These are phyloP conservation scores for Talaromyces piceae DNA, from an alignment of 2,329 filamentous ascomycete genomes.

Conservation along the genomic window DNA sequence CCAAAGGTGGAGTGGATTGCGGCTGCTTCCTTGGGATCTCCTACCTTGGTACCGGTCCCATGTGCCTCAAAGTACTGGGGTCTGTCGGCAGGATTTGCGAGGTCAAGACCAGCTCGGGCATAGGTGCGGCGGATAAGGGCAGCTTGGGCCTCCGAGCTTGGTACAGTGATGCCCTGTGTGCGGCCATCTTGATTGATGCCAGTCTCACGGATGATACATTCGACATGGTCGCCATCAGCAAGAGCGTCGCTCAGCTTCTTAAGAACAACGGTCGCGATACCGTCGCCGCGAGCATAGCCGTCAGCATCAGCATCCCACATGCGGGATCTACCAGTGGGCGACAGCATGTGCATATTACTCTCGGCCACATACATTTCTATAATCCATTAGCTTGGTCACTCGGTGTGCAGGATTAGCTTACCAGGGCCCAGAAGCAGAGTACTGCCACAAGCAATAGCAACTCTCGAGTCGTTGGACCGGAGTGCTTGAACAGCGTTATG, in stretches of 20 bases:
- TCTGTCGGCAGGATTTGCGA: slow-evolving; percentile 6
- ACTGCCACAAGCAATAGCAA: slow-evolving; percentile 19
- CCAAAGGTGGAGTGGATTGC: not conserved
- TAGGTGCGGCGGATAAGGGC: slow-evolving; percentile 31
- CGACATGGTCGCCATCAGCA: slow-evolving; percentile 35
- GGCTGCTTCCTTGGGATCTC: slow-evolving; percentile 17
- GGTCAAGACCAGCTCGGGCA: slow-evolving; percentile 26
- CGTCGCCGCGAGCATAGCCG: slow-evolving; percentile 48
- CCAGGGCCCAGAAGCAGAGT: slow-evolving; percentile 20
- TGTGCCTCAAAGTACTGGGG: slow-evolving; percentile 33
- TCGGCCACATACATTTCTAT: slow-evolving; percentile 23
- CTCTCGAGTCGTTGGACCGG: slow-evolving; percentile 18
- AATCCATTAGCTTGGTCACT: not conserved
- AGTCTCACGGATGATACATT: slow-evolving; percentile 26
- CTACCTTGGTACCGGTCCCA: slow-evolving; percentile 27
- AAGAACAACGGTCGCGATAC: slow-evolving; percentile 42
- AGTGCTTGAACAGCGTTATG: slow-evolving; percentile 27
- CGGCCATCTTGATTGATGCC: slow-evolving; percentile 26
- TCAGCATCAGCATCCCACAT: slow-evolving; percentile 41
- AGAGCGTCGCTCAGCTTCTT: slow-evolving; percentile 44
- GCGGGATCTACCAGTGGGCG: slow-evolving; percentile 45
- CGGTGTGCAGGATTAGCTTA: not conserved
- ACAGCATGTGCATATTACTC: slow-evolving; percentile 39
- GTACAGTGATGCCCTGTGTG: slow-evolving; percentile 23
- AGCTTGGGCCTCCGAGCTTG: slow-evolving; percentile 26